Evolutionary conservation across 148 eudicot genomes (phyloP).

Genomic region (Vaccinium corymbosum): DNA sequence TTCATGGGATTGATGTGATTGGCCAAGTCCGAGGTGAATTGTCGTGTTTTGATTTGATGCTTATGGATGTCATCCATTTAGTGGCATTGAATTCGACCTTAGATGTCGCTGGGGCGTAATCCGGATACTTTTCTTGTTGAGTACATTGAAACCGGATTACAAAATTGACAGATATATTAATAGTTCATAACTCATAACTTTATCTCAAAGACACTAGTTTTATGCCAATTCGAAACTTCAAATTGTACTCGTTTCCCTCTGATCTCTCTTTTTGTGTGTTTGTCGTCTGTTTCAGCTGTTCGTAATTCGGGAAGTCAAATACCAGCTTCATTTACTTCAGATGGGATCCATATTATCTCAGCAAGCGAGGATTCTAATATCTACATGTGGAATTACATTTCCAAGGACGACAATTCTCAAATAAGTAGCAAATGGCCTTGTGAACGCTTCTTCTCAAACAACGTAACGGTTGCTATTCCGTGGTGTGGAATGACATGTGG

Average conservation of each 20-base stretch:
- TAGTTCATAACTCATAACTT: neutral
- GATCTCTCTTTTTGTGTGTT: neutral
- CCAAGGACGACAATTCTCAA: slow-evolving; percentile 23
- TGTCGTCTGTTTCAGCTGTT: slow-evolving; percentile 29
- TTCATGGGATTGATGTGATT: slow-evolving; percentile 54
- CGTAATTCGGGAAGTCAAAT: slow-evolving; percentile 45
- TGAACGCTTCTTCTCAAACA: slow-evolving; percentile 55
- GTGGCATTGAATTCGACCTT: neutral
- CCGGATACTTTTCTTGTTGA: neutral
- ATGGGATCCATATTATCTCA: slow-evolving; percentile 69
- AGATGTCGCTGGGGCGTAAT: neutral
- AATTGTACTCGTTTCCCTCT: neutral
- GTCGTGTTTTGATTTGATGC: neutral
- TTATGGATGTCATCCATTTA: neutral
- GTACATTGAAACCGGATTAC: neutral
- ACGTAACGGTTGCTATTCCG: slow-evolving; percentile 65
- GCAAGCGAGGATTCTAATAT: slow-evolving; percentile 69
- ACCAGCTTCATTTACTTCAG: slow-evolving; percentile 60
- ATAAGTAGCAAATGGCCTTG: slow-evolving; percentile 40
- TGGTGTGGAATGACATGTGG: slow-evolving; percentile 56
- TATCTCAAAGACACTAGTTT: neutral
- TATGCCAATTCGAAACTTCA: neutral
- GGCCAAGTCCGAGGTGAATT: slow-evolving; percentile 55
- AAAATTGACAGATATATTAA: neutral
- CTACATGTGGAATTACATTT: slow-evolving; percentile 57